A percentile compares a stretch with the other conserved stretches of the same genome.
phyloP scores from a whole-genome alignment of 2,329 filamentous ascomycete genomes.

The Alternaria conjuncta region DNA sequence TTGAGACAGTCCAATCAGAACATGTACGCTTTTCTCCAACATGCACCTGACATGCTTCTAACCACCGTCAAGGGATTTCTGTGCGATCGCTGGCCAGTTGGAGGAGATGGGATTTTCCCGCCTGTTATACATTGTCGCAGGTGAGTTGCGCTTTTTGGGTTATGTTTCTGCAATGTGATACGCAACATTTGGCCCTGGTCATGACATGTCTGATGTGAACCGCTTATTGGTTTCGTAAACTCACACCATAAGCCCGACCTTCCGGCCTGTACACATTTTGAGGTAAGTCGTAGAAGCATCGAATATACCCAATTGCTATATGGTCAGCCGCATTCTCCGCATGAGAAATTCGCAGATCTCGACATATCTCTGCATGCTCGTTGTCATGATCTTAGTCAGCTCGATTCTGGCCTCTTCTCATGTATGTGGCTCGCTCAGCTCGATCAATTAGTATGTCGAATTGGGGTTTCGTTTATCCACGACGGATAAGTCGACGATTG shows the following conservation, averaged over 20 bases:
- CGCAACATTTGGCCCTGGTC: not conserved
- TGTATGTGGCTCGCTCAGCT: not conserved
- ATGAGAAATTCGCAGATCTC: not conserved
- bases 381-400: not conserved
- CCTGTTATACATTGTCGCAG: not conserved
- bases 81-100: conserved; percentile 9
- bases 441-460: not conserved
- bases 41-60: conserved; percentile 39
- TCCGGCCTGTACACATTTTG: not conserved
- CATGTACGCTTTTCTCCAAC: conserved; percentile 43
- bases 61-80: conserved; percentile 37
- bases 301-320: not conserved
- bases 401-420: not conserved
- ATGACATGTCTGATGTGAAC: not conserved
- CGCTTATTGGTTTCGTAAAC: not conserved
- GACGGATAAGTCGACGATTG: too few relatives aligned
- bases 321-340: not conserved
- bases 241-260: fast-evolving
- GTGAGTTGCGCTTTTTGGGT: conserved; percentile 2
- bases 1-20: conserved; percentile 39
- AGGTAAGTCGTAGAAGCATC: not conserved
- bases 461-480: not conserved
- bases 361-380: not conserved
- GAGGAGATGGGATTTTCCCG: not conserved
- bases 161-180: not conserved